These are phyloP conservation scores for Lichtheimia corymbifera DNA, from an alignment of 371 early-diverging fungal genomes.

Conservation along the genomic window DNA sequence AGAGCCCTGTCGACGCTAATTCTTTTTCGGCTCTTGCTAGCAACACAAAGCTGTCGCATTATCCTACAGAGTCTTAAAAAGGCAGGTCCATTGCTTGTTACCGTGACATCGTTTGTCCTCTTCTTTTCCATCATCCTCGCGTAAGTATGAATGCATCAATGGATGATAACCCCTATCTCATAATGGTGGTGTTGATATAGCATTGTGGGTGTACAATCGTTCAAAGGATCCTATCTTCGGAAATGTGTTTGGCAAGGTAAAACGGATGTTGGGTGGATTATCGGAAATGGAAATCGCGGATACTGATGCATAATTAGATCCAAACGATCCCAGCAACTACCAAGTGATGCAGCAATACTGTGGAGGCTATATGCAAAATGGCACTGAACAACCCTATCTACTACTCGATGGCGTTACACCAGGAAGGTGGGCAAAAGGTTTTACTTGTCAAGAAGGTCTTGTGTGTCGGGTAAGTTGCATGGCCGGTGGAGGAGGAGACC, in stretches of 20 bases:
- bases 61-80: conserved; percentile 65
- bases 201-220: conserved; percentile 64
- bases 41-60: conserved; percentile 60
- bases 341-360: conserved; percentile 47
- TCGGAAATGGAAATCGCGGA: not conserved
- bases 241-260: conserved; percentile 59
- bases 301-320: conserved; percentile 23
- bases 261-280: not conserved
- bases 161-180: not conserved
- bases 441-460: conserved; percentile 55
- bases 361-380: conserved; percentile 40
- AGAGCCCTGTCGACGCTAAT: conserved; percentile 57
- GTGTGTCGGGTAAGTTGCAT: conserved; percentile 46
- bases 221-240: conserved; percentile 63
- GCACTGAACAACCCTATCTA: conserved; percentile 22
- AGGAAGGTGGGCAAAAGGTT: conserved; percentile 54
- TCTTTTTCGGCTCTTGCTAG: conserved; percentile 56
- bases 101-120: conserved; percentile 58
- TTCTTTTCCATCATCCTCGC: conserved; percentile 68
- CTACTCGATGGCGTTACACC: conserved; percentile 17
- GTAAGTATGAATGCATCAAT: conserved; percentile 25
- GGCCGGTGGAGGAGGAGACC: too few relatives aligned
- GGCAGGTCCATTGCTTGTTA: conserved; percentile 60
- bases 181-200: conserved; percentile 21
- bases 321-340: conserved; percentile 24